phyloP scores from a whole-genome alignment of 1,284 basidiomycete species.

The Cryptococcus maquisensis region DNA sequence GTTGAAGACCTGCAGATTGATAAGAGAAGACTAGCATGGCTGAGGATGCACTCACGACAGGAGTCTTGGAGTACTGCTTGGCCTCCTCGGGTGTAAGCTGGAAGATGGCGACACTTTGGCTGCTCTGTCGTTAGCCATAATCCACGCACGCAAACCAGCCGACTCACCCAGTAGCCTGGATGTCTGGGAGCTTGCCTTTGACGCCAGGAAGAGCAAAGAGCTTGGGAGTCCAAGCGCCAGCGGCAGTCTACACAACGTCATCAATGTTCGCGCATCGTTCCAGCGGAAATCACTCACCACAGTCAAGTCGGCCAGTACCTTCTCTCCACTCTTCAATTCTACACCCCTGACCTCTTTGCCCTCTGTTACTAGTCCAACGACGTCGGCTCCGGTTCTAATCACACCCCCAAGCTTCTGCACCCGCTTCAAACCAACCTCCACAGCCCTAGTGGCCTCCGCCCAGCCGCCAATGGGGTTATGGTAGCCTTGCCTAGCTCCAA shows the following conservation, averaged over 20 bases:
- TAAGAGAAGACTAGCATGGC: background rate
- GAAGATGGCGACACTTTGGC: constrained; percentile 72
- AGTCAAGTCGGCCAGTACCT: constrained; percentile 39
- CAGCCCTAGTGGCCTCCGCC: constrained; percentile 71
- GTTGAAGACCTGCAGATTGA: constrained; percentile 36
- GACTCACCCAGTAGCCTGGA: constrained; percentile 38
- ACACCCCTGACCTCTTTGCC: constrained; percentile 60
- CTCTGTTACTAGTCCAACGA: constrained; percentile 48
- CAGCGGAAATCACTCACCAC: constrained; percentile 22
- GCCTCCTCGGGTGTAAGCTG: constrained; percentile 68
- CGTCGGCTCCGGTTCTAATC: constrained; percentile 59
- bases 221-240: constrained; percentile 63
- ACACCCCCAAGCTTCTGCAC: constrained; percentile 61
- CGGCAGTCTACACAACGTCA: constrained; percentile 22
- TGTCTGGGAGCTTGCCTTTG: constrained; percentile 26
- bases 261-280: background rate
- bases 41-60: constrained; percentile 56
- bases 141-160: background rate
- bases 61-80: constrained; percentile 58
- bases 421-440: constrained; percentile 58
- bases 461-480: constrained; percentile 77
- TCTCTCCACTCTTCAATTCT: constrained; percentile 59
- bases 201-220: constrained; percentile 60
- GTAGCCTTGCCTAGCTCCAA: constrained; percentile 55
- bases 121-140: constrained; percentile 11